Base-by-base conservation (phyloP, 768 basidiomycete genomes). In the Serpula lacrymans region DNA sequence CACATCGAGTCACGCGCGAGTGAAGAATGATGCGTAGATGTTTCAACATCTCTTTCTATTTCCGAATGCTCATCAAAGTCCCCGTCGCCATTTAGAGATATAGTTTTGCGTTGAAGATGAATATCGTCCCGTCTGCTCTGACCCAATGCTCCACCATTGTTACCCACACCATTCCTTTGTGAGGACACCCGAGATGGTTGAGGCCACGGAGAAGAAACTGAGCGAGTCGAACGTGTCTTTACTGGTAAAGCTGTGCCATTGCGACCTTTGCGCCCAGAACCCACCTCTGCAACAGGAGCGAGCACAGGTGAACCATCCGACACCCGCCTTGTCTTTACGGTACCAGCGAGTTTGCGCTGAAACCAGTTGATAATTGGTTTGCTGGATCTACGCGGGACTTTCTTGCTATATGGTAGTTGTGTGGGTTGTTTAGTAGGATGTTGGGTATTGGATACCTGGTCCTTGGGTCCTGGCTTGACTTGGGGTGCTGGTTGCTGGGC, bases 341-440 rank as follows among this genome's bases (percentile, higher is more conserved):
- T 74, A 18, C 86, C 86, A 25, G 80, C 82, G 11, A 92, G 71
- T 61, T 92, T 92, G 48, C 87, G 80, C 54, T 91, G 88, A 45
- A 92, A 81, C 89, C 89, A 92, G 51, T 88, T 85, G 53, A 92
- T 82, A 51, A 92, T 84, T 7, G 89, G 89, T 57, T 88, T 87
- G 60, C 88, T 84, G 13, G 84, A 78, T 27, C 83, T 78, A 34
- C 78, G 75, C 40, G 81, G 64, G 6, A 77, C 57, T 58, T 84
- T 86, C 68, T 87, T 85, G 42, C 69, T 63, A 33, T 60, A 55
- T 34, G 44, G 45, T 31, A 47, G 45, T 34, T 40, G 42, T 38
- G 49, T 41, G 25, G 37, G 43, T 49, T 45, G 49, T 43, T 41
- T 54, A 43, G 45, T 49, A 22, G 39, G 42, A 45, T 34, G 4